Evolutionary conservation across 306 rosid species (phyloP).

Genomic region (Prunus dulcis): DNA sequence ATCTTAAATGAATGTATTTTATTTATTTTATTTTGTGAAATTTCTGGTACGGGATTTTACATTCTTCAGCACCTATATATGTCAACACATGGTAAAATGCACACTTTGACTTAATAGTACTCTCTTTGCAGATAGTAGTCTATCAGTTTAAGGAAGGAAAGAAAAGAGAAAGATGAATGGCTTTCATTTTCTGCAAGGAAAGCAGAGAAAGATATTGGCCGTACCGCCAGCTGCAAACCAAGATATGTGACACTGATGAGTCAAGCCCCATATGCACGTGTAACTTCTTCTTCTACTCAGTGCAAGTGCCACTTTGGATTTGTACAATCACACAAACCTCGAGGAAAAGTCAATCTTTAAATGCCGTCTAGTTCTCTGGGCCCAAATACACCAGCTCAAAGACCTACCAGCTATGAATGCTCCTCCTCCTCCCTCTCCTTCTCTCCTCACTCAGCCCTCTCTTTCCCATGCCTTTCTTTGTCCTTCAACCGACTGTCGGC

Average conservation of each 20-base stretch:
- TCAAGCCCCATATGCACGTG: constrained; percentile 43
- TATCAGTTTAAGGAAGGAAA: no score
- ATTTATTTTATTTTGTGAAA: no score
- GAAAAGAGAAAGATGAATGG: background rate
- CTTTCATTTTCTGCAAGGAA: background rate
- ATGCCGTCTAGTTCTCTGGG: constrained; percentile 20
- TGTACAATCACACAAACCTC: constrained; percentile 20
- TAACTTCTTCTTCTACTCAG: constrained; percentile 5
- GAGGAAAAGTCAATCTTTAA: constrained; percentile 30
- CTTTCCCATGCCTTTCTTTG: background rate
- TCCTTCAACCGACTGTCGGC: constrained; percentile 54
- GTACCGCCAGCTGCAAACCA: background rate
- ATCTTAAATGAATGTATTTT: no score
- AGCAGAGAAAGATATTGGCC: background rate
- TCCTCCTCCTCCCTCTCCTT: background rate
- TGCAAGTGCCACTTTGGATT: constrained; percentile 9
- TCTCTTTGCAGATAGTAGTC: no score
- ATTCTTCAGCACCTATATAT: no score
- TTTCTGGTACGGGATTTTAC: no score
- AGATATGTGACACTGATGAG: constrained; percentile 4
- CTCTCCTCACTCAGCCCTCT: background rate
- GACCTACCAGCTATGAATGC: constrained; percentile 38
- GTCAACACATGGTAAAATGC: no score
- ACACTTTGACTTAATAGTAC: no score
- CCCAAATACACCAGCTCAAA: constrained; percentile 10